Evolutionary conservation across 1,284 basidiomycete genomes (phyloP).

Genomic region (Tilletia indica): DNA sequence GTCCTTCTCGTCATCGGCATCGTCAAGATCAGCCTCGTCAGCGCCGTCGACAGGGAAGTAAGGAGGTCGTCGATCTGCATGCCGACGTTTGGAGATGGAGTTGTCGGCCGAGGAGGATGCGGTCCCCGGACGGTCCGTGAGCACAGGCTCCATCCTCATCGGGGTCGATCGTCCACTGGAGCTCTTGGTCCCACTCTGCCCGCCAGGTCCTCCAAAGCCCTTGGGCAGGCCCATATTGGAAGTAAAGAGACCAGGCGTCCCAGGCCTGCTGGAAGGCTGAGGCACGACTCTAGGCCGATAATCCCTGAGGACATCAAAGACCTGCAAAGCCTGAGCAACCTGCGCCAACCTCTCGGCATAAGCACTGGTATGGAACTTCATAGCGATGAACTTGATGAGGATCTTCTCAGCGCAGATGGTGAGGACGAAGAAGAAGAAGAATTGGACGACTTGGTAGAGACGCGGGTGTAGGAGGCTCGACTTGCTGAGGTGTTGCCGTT

Average conservation of each 20-base stretch:
- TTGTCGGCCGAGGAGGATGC: neutral
- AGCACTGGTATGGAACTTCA: constrained; percentile 69
- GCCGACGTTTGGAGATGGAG: neutral
- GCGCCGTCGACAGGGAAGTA: constrained; percentile 8
- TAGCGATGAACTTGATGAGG: constrained; percentile 50
- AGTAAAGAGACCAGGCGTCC: neutral
- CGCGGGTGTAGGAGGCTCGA: constrained; percentile 44
- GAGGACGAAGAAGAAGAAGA: constrained; percentile 51
- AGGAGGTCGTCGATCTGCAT: constrained; percentile 3
- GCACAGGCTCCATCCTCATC: neutral
- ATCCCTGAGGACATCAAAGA: constrained; percentile 69
- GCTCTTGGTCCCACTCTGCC: neutral
- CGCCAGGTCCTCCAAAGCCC: neutral
- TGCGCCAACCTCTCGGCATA: constrained; percentile 70
- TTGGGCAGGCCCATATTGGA: neutral
- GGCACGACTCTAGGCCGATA: constrained; percentile 65
- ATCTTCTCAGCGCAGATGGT: constrained; percentile 49
- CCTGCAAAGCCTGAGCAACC: constrained; percentile 63
- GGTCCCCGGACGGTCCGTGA: neutral
- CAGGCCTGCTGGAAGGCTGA: neutral
- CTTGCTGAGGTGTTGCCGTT: constrained; percentile 25
- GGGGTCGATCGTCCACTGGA: neutral
- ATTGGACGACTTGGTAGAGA: constrained; percentile 52
- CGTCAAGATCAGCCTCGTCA: neutral
- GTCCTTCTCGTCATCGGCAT: neutral